Evolutionary conservation across 192 early-diverging fungal genomes (phyloP).

Genomic region (Coemansia sp.): DNA sequence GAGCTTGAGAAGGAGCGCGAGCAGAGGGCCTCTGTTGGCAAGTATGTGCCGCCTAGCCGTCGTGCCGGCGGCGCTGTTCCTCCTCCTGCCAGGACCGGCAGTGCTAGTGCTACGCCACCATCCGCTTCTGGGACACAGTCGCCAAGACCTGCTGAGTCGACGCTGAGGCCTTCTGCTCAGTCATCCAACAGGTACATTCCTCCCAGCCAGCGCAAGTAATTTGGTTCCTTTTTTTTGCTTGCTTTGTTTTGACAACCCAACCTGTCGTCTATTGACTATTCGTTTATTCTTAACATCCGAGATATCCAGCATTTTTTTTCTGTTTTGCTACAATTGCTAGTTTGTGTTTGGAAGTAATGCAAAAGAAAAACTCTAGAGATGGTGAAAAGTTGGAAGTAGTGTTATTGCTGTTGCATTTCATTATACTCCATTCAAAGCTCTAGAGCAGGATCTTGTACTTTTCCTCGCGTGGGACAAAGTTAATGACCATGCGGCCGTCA

Average conservation of each 20-base stretch:
- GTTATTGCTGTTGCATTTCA: no score
- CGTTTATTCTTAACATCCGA: no score
- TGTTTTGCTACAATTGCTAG: neutral
- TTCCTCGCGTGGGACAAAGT: constrained; percentile 80
- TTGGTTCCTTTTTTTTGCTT: no score
- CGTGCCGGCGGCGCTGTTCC: constrained; percentile 13
- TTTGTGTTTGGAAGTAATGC: neutral
- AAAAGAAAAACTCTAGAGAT: no score
- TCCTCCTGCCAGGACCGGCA: constrained; percentile 2
- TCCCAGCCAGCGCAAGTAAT: constrained; percentile 29
- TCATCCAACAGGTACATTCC: constrained; percentile 29
- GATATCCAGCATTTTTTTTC: neutral
- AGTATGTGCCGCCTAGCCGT: constrained; percentile 47
- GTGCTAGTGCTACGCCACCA: constrained; percentile 17
- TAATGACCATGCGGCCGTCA: constrained; percentile 92
- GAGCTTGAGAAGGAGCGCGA: constrained; percentile 36
- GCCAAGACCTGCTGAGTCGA: neutral
- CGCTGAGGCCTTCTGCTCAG: constrained; percentile 7
- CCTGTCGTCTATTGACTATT: no score
- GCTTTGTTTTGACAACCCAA: no score
- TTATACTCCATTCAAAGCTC: no score
- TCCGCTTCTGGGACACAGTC: neutral
- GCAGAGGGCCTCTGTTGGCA: constrained; percentile 15
- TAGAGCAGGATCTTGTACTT: constrained; percentile 81
- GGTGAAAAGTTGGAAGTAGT: no score